Conservation (phyloP, 2,329 filamentous ascomycete species). For the Diaporthe caulivora region DNA sequence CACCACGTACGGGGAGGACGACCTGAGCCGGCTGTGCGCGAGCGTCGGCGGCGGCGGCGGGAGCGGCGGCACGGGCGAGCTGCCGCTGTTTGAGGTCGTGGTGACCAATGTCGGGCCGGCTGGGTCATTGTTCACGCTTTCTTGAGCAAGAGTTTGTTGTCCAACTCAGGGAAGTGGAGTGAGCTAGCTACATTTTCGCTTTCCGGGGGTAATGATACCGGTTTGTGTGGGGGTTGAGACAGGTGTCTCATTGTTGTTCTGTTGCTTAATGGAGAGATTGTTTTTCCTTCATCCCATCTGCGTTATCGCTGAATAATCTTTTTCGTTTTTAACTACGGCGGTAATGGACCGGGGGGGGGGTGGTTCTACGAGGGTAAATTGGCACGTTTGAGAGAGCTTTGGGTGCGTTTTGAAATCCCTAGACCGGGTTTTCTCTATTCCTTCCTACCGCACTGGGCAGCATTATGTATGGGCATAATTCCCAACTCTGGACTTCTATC, state of each 20-base stretch:
- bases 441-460: neutral
- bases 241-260: too few species aligned
- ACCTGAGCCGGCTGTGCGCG: slow-evolving; percentile 34
- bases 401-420: neutral
- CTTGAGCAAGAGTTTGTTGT: neutral
- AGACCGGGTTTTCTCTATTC: neutral
- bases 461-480: neutral
- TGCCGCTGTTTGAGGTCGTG: slow-evolving; percentile 37
- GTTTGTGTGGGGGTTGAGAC: too few species aligned
- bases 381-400: neutral
- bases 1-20: slow-evolving; percentile 29
- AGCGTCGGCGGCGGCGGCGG: neutral
- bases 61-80: neutral
- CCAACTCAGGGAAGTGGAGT: neutral
- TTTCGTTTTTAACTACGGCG: neutral
- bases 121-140: slow-evolving; percentile 21
- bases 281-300: neutral
- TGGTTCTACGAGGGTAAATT: neutral
- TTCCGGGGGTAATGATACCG: too few species aligned
- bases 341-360: neutral
- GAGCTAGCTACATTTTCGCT: neutral
- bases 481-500: neutral
- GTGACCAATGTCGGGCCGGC: slow-evolving; percentile 6
- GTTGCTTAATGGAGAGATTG: neutral
- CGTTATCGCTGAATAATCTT: neutral